phyloP scores from a whole-genome alignment of 2,329 filamentous ascomycete species.

The Blastomyces parvus region DNA sequence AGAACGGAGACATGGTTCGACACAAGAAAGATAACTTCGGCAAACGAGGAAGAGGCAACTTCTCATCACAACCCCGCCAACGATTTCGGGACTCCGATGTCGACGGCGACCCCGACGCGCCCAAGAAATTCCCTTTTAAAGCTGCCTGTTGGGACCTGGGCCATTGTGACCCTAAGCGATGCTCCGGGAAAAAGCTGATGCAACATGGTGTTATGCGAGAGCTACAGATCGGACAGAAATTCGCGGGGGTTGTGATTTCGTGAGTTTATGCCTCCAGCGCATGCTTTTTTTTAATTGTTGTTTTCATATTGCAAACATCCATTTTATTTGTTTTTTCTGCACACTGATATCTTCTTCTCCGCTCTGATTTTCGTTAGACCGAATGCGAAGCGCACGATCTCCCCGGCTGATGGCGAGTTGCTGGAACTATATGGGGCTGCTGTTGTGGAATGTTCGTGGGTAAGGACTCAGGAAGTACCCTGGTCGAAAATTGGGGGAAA shows the following conservation, averaged over 20 bases:
- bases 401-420: constrained; percentile 69
- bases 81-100: constrained; percentile 31
- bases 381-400: constrained; percentile 78
- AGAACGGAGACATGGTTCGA: constrained; percentile 59
- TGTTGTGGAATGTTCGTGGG: constrained; percentile 97
- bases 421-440: constrained; percentile 85
- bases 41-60: constrained; percentile 54
- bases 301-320: too few relatives aligned
- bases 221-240: constrained; percentile 82
- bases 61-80: constrained; percentile 49
- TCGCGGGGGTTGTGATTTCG: constrained; percentile 84
- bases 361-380: constrained; percentile 40
- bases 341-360: constrained; percentile 6
- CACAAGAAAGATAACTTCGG: constrained; percentile 84
- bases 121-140: constrained; percentile 54
- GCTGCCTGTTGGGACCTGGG: constrained; percentile 97
- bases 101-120: constrained; percentile 32
- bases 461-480: constrained; percentile 79
- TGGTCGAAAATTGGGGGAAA: constrained; percentile 88
- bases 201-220: constrained; percentile 87
- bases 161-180: constrained; percentile 94
- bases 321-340: neutral
- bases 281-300: neutral
- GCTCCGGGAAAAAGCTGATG: constrained; percentile 92
- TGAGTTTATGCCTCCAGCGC: constrained; percentile 25